Base-by-base conservation (phyloP, 2,329 filamentous ascomycete genomes). In the Dactylonectria macrodidyma region DNA sequence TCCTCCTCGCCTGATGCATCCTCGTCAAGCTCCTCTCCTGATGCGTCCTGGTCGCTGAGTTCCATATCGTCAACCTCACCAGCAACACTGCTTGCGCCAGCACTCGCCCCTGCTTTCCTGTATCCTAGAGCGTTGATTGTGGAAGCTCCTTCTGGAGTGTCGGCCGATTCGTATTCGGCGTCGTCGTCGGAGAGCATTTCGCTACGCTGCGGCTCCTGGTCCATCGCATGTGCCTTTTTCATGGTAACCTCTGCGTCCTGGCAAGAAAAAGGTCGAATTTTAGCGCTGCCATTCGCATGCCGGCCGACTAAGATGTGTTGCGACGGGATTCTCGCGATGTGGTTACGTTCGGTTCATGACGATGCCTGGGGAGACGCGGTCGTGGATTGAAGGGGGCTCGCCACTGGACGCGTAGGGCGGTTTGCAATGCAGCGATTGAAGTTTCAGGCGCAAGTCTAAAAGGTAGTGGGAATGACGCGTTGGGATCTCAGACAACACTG, bases 171-270 rank as follows among this genome's bases (percentile, higher is more conserved):
- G 62, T 84, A 84, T 41, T 84, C 83, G 56, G 82, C 83, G 63
- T 84, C 85, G 65, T 87, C 85, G 5, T 87, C 86, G 6, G 86
- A 87, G 63, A 85, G 81, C 71, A 86, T 80, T 50, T 84, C 85
- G 76, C 86, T 88, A 73, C 88, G 86, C 74, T 89, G 88, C 64
- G 88, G 81, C 77, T 89, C 86, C 66, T 90, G 87, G 76, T 89
- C 84, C 80, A 87, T 88, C 57, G 85, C 81, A 74, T 88, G 87
- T 62, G 85, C 83, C 73, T 84, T 87, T 59, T 84, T 79, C 85
- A 88, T 88, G 54, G 71, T 80, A 73, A 73, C 73, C 70, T 70
- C 70, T 73, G 71, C 73, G 72, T 75, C 71, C 68, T 66, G 66
- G 69, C 68, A 71, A 71, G 65, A 66, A 61, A 67, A 56, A 26